A percentile compares a stretch with the other conserved stretches of the same genome.
These are phyloP conservation scores for Rhodotorula sp. DNA, from an alignment of 1,284 basidiomycete species.

Conservation along the genomic window DNA sequence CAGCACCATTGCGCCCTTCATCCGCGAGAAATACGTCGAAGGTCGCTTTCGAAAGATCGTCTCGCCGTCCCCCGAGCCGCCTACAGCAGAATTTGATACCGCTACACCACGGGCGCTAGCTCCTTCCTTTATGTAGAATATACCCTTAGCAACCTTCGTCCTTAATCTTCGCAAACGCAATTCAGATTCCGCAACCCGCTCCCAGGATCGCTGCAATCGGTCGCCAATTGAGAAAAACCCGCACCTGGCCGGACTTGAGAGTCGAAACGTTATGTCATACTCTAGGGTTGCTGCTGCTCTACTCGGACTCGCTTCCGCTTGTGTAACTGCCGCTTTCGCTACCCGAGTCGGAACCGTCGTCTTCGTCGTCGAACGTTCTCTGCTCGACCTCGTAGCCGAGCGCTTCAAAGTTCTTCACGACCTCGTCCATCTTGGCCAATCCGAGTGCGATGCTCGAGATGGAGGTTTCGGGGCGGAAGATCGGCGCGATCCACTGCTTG, in stretches of 20 bases:
- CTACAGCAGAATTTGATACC: not conserved
- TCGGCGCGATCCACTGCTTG: constrained; percentile 73
- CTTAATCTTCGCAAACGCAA: too few relatives aligned
- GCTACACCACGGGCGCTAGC: too few relatives aligned
- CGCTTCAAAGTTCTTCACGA: constrained; percentile 62
- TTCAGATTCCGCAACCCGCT: too few relatives aligned
- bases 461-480: constrained; percentile 77
- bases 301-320: constrained; percentile 7
- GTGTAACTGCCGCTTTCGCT: constrained; percentile 47
- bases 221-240: too few relatives aligned
- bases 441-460: constrained; percentile 79
- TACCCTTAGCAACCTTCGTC: too few relatives aligned
- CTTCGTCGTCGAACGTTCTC: constrained; percentile 56
- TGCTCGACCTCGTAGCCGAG: constrained; percentile 77
- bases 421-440: constrained; percentile 72
- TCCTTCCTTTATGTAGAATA: too few relatives aligned
- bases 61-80: not conserved
- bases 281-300: not conserved
- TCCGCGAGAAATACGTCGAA: constrained; percentile 52
- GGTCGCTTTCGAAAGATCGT: constrained; percentile 2
- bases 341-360: constrained; percentile 11
- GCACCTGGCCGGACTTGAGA: too few relatives aligned
- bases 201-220: too few relatives aligned
- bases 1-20: constrained; percentile 47
- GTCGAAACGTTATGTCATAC: too few relatives aligned